These are phyloP conservation scores for Hemerocallis citrina DNA, from an alignment of 106 monocot species.

Conservation along the genomic window DNA sequence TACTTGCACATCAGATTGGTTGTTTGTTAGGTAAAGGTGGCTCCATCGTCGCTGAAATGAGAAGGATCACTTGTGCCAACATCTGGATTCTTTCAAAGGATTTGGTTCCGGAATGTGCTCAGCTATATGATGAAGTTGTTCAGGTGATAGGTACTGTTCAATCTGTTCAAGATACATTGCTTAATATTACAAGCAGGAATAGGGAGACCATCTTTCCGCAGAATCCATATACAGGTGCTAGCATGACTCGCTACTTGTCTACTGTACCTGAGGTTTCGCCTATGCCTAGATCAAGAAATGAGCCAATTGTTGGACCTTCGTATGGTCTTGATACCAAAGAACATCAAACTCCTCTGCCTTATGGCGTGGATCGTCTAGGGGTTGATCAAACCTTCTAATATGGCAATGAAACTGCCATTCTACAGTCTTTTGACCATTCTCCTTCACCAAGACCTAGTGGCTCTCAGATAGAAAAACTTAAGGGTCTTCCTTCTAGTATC, in stretches of 20 bases:
- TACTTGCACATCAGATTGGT: conserved; percentile 74
- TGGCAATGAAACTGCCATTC: conserved; percentile 23
- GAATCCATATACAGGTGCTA: conserved; percentile 21
- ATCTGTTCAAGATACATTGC: conserved; percentile 69
- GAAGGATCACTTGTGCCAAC: conserved; percentile 68
- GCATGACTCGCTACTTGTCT: conserved; percentile 19
- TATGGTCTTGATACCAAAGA: conserved; percentile 27
- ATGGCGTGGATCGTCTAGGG: conserved; percentile 18
- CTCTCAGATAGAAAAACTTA: conserved; percentile 31
- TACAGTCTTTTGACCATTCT: conserved; percentile 15
- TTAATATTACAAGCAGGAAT: conserved; percentile 66
- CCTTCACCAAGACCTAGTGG: conserved; percentile 36
- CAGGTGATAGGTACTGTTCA: conserved; percentile 65
- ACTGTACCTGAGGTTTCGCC: conserved; percentile 11
- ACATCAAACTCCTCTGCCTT: conserved; percentile 8
- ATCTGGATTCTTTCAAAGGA: conserved; percentile 75
- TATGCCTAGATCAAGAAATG: conserved; percentile 37
- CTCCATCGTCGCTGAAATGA: conserved; percentile 74
- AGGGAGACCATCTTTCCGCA: conserved; percentile 48
- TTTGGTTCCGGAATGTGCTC: conserved; percentile 66
- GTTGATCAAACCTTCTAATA: conserved; percentile 36
- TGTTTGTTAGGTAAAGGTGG: conserved; percentile 78
- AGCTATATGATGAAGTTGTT: conserved; percentile 78
- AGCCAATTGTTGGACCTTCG: conserved; percentile 19
- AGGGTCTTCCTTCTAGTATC: too few species aligned